Conservation (phyloP, 2,329 filamentous ascomycete species). For the Ascocoryne sarcoides region DNA sequence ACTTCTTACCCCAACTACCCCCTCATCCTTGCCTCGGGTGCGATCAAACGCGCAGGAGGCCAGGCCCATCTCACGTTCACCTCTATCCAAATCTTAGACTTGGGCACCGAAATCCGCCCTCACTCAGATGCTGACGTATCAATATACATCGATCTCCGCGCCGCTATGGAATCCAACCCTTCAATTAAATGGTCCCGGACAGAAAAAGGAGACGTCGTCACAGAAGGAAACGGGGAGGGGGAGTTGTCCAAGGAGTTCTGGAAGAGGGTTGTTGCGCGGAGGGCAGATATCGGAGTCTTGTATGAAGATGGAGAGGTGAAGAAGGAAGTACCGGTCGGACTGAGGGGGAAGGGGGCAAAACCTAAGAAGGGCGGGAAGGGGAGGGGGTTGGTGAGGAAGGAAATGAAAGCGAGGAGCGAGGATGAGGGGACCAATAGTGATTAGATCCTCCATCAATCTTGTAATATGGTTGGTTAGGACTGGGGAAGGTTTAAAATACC, state of each 20-base stretch:
- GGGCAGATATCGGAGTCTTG: slow-evolving; percentile 34
- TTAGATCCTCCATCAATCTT: too few relatives aligned
- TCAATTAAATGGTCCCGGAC: slow-evolving; percentile 32
- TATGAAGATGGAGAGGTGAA: slow-evolving; percentile 36
- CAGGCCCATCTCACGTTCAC: slow-evolving; percentile 26
- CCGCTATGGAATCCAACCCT: slow-evolving; percentile 28
- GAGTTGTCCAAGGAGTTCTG: slow-evolving; percentile 30
- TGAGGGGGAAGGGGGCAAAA: slow-evolving; percentile 35
- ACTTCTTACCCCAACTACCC: slow-evolving; percentile 38
- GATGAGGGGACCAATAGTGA: slow-evolving; percentile 22
- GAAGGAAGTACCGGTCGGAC: slow-evolving; percentile 35
- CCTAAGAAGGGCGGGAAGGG: slow-evolving; percentile 32
- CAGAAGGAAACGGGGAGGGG: slow-evolving; percentile 23
- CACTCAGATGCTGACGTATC: slow-evolving; percentile 32
- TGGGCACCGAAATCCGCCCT: slow-evolving; percentile 25
- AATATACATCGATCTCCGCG: slow-evolving; percentile 34
- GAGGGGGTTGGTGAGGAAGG: slow-evolving; percentile 17
- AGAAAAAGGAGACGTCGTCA: slow-evolving; percentile 31
- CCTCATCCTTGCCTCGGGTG: slow-evolving; percentile 33
- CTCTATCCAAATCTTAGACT: slow-evolving; percentile 26
- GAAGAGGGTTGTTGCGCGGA: slow-evolving; percentile 35
- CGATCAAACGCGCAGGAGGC: slow-evolving; percentile 35
- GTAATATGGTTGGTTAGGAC: too few relatives aligned
- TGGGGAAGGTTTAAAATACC: too few relatives aligned
- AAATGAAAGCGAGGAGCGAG: slow-evolving; percentile 24